Evolutionary conservation across 345 rosid species (phyloP).

Genomic region (Bruguiera sexangula): DNA sequence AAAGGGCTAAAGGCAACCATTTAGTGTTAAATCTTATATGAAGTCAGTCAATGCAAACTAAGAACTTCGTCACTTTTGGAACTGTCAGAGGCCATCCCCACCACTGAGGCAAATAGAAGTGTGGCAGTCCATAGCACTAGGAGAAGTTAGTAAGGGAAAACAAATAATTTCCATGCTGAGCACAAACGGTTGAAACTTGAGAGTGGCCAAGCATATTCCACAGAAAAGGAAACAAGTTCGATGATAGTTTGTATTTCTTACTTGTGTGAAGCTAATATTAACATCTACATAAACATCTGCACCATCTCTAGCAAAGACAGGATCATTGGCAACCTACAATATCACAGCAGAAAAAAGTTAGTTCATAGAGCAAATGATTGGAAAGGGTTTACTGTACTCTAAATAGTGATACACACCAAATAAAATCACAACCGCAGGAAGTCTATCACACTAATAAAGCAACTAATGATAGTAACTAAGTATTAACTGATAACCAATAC

Average conservation of each 20-base stretch:
- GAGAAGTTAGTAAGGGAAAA: neutral
- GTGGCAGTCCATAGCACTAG: neutral
- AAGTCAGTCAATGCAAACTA: too few relatives aligned
- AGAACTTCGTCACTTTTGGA: too few relatives aligned
- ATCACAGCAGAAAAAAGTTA: constrained; percentile 13
- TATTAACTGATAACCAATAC: too few relatives aligned
- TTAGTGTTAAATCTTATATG: too few relatives aligned
- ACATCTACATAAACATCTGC: constrained; percentile 82
- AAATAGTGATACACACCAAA: neutral
- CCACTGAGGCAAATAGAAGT: too few relatives aligned
- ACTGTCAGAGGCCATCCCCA: too few relatives aligned
- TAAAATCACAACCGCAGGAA: too few relatives aligned
- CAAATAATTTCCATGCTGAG: neutral
- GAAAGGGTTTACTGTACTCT: neutral
- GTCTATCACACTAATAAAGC: too few relatives aligned
- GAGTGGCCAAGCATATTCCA: neutral
- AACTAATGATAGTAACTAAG: too few relatives aligned
- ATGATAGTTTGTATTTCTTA: constrained; percentile 38
- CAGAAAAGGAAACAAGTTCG: constrained; percentile 1
- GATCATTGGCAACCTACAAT: constrained; percentile 74
- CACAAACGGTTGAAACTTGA: neutral
- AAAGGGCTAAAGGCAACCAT: too few relatives aligned
- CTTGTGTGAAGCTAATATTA: constrained; percentile 83
- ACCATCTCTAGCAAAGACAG: constrained; percentile 76
- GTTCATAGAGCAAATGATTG: neutral